Conservation (phyloP, 2,329 filamentous ascomycete genomes). For the Zalaria sp. region DNA sequence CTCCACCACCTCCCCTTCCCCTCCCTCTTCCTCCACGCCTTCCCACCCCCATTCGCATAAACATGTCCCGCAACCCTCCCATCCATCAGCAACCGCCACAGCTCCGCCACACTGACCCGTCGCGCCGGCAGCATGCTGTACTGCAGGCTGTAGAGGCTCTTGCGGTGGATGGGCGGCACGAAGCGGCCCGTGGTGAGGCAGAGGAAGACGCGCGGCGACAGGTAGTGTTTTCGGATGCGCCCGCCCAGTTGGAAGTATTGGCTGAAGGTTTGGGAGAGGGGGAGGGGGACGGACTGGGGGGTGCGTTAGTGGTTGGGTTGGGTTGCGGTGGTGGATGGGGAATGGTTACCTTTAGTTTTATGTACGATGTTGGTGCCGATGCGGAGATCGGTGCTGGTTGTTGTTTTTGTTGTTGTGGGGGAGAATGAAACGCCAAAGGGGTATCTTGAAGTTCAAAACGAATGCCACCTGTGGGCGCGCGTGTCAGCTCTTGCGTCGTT, state of each 20-base stretch:
- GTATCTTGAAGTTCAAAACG: conserved; percentile 79
- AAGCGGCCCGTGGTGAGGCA: conserved; percentile 83
- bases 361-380: conserved; percentile 58
- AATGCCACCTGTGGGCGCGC: conserved; percentile 43
- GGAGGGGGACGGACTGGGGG: conserved; percentile 66
- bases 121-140: conserved; percentile 92
- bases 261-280: conserved; percentile 87
- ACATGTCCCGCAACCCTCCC: no score
- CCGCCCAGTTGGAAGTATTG: conserved; percentile 93
- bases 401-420: neutral
- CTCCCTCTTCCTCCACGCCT: no score
- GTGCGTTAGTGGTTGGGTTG: conserved; percentile 7
- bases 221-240: conserved; percentile 87
- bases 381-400: neutral
- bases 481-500: neutral
- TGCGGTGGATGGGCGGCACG: conserved; percentile 86
- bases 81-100: conserved; percentile 45
- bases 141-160: conserved; percentile 88
- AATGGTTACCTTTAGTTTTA: conserved; percentile 60
- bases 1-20: no score
- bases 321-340: neutral
- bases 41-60: no score
- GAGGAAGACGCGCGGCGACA: conserved; percentile 75
- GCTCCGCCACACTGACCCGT: conserved; percentile 65
- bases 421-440: conserved; percentile 22